Evolutionary conservation across 306 rosid genomes (phyloP), one percentile per base, ranked within the genome.

Genomic region (Acacia melanoxylon): DNA sequence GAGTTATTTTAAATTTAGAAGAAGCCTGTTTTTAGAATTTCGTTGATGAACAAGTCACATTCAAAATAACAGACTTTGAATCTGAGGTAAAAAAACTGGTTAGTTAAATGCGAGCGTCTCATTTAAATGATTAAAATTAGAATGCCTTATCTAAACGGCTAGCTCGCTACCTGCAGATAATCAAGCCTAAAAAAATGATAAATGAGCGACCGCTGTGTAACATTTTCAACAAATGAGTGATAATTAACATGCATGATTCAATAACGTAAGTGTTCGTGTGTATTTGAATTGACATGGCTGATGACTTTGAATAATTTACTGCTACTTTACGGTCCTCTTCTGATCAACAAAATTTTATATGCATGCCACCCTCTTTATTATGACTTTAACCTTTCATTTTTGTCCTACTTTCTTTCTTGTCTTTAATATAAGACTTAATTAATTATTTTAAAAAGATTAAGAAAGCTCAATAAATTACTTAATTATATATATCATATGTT

Each of bases 331-430:
- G 5, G 19, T 13, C 5, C 52, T 48, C 17, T 4, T 12, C 52
- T n/a, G n/a, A n/a, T 48, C 17, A 48, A 48, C 52, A 14, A 13
- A 14, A 48, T 48, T 37, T 37, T 37, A 6, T 8, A 16, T 2
- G 4, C 17, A 48, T 14, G 6, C 17, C 52, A 48, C 19, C 16
- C 52, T 0, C 4, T 48, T 44, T 37, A 37, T 37, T 37, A 37
- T 37, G 16, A 48, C 1, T 46, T 13, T 48, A 48, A 48, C 19
- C 1, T 4, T 14, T 48, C 52, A 48, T 48, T 48, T 10, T 14
- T 0, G 3, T 11, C 0, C 10, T 5, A 37, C 8, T 37, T n/a
- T n/a, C 8, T 0, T 6, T 37, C 0, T 0, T 6, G 0, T 1
- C 0, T 6, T 6, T 6, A 37, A 37, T 37, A 6, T 37, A 37